Evolutionary conservation across 306 rosid species (phyloP).

Genomic region (Sicyos baderoa): DNA sequence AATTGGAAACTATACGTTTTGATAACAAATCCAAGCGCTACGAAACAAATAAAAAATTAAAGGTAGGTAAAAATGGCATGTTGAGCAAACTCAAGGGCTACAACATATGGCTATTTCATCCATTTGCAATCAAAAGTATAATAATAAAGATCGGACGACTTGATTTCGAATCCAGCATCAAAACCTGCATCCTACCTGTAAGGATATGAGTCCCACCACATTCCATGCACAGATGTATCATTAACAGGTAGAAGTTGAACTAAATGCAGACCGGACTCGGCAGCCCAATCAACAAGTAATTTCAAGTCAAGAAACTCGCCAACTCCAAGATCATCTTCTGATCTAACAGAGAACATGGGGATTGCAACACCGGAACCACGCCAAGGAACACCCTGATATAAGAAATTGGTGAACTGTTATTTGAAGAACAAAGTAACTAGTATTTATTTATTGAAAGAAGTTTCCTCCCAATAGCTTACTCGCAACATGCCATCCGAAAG

Average conservation of each 20-base stretch:
- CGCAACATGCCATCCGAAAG: constrained; percentile 87
- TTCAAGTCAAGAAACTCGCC: constrained; percentile 98
- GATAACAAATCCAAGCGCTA: neutral
- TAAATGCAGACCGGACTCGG: constrained; percentile 78
- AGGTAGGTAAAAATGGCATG: neutral
- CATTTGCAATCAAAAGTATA: neutral
- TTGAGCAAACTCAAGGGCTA: neutral
- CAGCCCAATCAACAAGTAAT: constrained; percentile 90
- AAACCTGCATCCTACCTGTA: constrained; percentile 53
- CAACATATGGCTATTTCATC: neutral
- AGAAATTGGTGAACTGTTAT: constrained; percentile 22
- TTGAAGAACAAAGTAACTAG: neutral
- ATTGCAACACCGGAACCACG: constrained; percentile 91
- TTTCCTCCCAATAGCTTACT: constrained; percentile 33
- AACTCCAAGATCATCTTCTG: constrained; percentile 86
- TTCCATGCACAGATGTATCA: constrained; percentile 85
- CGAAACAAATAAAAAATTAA: neutral
- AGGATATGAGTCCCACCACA: constrained; percentile 99
- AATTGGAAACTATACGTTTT: neutral
- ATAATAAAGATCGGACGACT: neutral
- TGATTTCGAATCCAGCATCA: neutral
- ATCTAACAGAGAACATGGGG: constrained; percentile 90
- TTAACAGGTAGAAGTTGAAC: constrained; percentile 92
- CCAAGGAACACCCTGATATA: constrained; percentile 71
- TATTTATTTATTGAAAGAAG: neutral